phyloP scores from a whole-genome alignment of 2,329 filamentous ascomycete genomes.

The Ophiostoma populinum region DNA sequence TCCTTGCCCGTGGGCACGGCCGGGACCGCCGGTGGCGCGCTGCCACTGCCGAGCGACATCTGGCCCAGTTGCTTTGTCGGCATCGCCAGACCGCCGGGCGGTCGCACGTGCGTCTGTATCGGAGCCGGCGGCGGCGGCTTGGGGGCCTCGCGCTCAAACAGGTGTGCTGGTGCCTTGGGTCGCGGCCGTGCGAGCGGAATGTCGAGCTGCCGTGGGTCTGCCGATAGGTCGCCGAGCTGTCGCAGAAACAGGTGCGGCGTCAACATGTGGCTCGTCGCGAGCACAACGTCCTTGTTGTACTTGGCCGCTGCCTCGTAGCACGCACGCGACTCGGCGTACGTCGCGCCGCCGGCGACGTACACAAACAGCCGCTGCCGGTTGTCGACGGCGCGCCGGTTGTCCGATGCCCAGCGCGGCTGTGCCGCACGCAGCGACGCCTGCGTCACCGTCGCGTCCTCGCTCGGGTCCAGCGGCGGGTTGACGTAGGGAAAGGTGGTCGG shows the following conservation, averaged over 20 bases:
- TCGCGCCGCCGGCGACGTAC: slow-evolving; percentile 90
- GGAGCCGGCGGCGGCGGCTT: slow-evolving; percentile 23
- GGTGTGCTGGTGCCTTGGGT: slow-evolving; percentile 66
- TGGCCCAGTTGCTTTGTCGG: slow-evolving; percentile 38
- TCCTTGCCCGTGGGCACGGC: background rate
- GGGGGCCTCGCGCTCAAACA: slow-evolving; percentile 58
- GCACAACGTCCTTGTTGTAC: slow-evolving; percentile 65
- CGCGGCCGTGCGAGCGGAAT: slow-evolving; percentile 67
- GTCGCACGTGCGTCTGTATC: slow-evolving; percentile 17
- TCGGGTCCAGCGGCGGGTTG: slow-evolving; percentile 48
- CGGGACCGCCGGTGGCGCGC: slow-evolving; percentile 7
- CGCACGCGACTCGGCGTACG: slow-evolving; percentile 72
- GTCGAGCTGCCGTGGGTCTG: slow-evolving; percentile 57
- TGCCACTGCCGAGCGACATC: slow-evolving; percentile 28
- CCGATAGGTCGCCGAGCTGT: slow-evolving; percentile 64
- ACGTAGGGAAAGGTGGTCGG: slow-evolving; percentile 52
- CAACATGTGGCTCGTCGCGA: slow-evolving; percentile 84
- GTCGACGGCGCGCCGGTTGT: slow-evolving; percentile 55
- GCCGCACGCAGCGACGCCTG: slow-evolving; percentile 73
- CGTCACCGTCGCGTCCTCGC: slow-evolving; percentile 37
- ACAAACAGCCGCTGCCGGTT: slow-evolving; percentile 82
- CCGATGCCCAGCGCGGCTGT: slow-evolving; percentile 89
- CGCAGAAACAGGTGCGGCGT: slow-evolving; percentile 68
- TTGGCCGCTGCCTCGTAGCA: slow-evolving; percentile 74
- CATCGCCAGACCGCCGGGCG: slow-evolving; percentile 22